Evolutionary conservation across 768 basidiomycete genomes (phyloP).

Genomic region (Amanita subjunquillea): DNA sequence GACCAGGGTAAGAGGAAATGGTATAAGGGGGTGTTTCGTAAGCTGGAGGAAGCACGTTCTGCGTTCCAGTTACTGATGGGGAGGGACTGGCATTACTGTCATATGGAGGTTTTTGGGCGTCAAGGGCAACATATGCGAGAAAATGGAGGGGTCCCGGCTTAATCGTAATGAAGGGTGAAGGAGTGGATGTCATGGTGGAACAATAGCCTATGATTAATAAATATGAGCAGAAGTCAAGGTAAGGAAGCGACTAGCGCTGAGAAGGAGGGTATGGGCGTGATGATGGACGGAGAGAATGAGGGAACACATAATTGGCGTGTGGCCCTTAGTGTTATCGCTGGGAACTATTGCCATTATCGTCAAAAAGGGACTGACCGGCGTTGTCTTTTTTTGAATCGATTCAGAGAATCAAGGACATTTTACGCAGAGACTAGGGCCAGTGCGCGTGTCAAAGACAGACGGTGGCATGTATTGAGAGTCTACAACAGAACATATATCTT

Average conservation of each 20-base stretch:
- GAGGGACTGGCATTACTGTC: constrained; percentile 9
- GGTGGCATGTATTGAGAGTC: not conserved
- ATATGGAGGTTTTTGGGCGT: constrained; percentile 12
- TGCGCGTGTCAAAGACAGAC: not conserved
- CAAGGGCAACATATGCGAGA: constrained; percentile 24
- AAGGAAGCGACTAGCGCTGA: constrained; percentile 24
- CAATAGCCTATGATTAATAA: constrained; percentile 13
- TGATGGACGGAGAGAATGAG: constrained; percentile 10
- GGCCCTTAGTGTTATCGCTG: constrained; percentile 10
- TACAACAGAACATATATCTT: not conserved
- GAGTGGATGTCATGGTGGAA: constrained; percentile 8
- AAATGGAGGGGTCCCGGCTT: constrained; percentile 23
- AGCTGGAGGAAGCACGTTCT: constrained; percentile 11
- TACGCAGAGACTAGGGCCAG: not conserved
- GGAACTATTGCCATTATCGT: constrained; percentile 10
- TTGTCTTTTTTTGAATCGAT: constrained; percentile 18
- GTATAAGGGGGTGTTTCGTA: constrained; percentile 10
- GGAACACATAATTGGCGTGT: constrained; percentile 13
- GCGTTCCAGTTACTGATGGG: constrained; percentile 7
- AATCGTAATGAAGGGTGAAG: constrained; percentile 18
- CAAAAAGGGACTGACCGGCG: constrained; percentile 23
- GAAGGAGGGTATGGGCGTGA: constrained; percentile 10
- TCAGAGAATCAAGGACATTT: constrained; percentile 1
- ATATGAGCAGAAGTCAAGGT: constrained; percentile 14
- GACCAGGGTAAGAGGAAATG: constrained; percentile 10